A percentile compares a stretch with the other conserved stretches of the same genome.
phyloP scores from a whole-genome alignment of 768 basidiomycete species.

The Lactarius evosmus region DNA sequence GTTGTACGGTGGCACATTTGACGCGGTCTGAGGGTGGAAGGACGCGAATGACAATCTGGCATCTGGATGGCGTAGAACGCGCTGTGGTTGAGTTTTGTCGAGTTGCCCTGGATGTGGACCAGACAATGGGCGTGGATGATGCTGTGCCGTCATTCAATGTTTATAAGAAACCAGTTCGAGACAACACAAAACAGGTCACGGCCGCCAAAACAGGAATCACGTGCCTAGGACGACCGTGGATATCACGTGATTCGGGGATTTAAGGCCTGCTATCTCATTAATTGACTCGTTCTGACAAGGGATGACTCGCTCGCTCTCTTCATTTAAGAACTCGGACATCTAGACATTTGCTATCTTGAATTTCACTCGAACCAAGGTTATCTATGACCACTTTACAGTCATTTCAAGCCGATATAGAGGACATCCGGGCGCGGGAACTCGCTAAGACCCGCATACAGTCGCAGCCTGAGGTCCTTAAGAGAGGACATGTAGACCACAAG shows the following conservation, averaged over 20 bases:
- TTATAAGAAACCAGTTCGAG: neutral
- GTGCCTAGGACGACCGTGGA: neutral
- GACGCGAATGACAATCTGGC: conserved; percentile 67
- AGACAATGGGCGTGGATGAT: conserved; percentile 15
- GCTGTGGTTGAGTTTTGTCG: conserved; percentile 57
- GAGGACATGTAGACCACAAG: conserved; percentile 16
- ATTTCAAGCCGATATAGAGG: conserved; percentile 75
- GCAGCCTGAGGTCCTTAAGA: conserved; percentile 27
- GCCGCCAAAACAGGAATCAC: neutral
- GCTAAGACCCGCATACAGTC: conserved; percentile 54
- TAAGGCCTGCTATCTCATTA: neutral
- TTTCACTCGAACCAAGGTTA: neutral
- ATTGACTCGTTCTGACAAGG: conserved; percentile 5
- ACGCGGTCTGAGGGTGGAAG: conserved; percentile 64
- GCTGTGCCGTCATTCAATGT: conserved; percentile 17
- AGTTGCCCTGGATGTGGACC: conserved; percentile 61
- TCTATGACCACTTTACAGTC: conserved; percentile 44
- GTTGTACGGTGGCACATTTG: conserved; percentile 11
- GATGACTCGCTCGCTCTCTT: conserved; percentile 15
- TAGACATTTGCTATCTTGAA: conserved; percentile 2
- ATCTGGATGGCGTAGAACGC: conserved; percentile 57
- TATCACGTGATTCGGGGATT: neutral
- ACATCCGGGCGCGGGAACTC: conserved; percentile 66
- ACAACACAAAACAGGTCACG: neutral
- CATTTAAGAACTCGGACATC: neutral